Conservation (phyloP, 495 filamentous ascomycete genomes). For the Glutinoglossum americanum region DNA sequence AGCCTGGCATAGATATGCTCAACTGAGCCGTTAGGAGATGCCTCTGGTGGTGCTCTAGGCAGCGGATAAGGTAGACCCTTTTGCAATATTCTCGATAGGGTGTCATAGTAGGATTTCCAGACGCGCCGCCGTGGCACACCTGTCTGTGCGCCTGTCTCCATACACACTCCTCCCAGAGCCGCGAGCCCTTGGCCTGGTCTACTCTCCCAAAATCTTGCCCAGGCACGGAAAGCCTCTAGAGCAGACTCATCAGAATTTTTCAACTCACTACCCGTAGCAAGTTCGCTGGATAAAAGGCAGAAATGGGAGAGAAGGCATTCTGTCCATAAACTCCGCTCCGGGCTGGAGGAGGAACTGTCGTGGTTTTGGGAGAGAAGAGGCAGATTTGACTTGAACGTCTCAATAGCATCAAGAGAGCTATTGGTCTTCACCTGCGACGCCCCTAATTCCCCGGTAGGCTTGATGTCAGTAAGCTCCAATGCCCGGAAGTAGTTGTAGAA, state of each 20-base stretch:
- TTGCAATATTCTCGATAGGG: slow-evolving; percentile 43
- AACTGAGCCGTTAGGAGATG: background rate
- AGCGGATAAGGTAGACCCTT: slow-evolving; percentile 20
- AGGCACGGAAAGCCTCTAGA: slow-evolving; percentile 36
- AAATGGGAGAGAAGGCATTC: slow-evolving; percentile 53
- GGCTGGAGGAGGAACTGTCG: slow-evolving; percentile 7
- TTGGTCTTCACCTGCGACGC: slow-evolving; percentile 17
- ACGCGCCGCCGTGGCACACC: slow-evolving; percentile 31
- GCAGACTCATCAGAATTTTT: slow-evolving; percentile 14
- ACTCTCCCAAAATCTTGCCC: slow-evolving; percentile 34
- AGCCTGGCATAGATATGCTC: slow-evolving; percentile 19
- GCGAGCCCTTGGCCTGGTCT: slow-evolving; percentile 10
- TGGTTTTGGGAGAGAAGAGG: slow-evolving; percentile 30
- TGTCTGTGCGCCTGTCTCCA: slow-evolving; percentile 15
- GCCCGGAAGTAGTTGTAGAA: background rate
- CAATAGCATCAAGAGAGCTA: slow-evolving; percentile 31
- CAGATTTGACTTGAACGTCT: slow-evolving; percentile 38
- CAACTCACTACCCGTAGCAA: slow-evolving; percentile 24
- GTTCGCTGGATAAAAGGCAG: slow-evolving; percentile 40
- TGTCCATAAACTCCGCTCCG: slow-evolving; percentile 39
- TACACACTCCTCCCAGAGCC: slow-evolving; percentile 6
- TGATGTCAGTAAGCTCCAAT: background rate
- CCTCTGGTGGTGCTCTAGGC: slow-evolving; percentile 6
- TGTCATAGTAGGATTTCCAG: slow-evolving; percentile 65
- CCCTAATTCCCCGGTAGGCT: slow-evolving; percentile 10